These are phyloP conservation scores for Trypanosoma avium DNA, from an alignment of 208 protist species.

Conservation along the genomic window DNA sequence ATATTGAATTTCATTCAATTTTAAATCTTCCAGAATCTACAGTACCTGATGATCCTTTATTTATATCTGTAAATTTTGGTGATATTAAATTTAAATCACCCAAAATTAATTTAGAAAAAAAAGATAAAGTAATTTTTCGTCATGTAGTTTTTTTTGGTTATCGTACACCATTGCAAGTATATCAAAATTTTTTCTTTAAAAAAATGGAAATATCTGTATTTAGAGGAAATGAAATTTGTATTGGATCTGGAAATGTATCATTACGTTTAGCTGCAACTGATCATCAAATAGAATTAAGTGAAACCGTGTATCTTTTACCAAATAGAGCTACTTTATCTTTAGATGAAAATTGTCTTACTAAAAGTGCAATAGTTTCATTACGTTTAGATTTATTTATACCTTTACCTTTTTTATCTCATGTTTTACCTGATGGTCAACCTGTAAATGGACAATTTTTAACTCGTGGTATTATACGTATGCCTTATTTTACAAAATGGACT, in stretches of 20 bases:
- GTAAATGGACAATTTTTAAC: conserved; percentile 50
- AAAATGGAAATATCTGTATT: conserved; percentile 24
- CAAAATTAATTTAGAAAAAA: background rate
- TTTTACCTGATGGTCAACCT: conserved; percentile 39
- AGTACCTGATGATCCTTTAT: background rate
- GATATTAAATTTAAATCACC: conserved; percentile 18
- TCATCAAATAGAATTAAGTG: conserved; percentile 41
- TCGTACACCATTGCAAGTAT: conserved; percentile 24
- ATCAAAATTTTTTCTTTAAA: conserved; percentile 25
- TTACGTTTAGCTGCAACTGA: conserved; percentile 51
- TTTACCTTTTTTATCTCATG: conserved; percentile 54
- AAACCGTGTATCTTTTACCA: conserved; percentile 40
- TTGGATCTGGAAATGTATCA: conserved; percentile 55
- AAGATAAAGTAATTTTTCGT: conserved; percentile 22
- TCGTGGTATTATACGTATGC: conserved; percentile 62
- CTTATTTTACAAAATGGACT: conserved; percentile 61
- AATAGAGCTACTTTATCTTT: conserved; percentile 20
- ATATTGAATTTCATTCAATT: conserved; percentile 29
- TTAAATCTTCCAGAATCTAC: conserved; percentile 2
- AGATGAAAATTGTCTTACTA: conserved; percentile 46
- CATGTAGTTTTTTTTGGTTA: conserved; percentile 28
- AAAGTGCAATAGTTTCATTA: conserved; percentile 44
- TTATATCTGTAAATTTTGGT: conserved; percentile 18
- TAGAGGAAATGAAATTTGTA: conserved; percentile 9
- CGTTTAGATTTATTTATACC: conserved; percentile 66